Evolutionary conservation across 176 grass and related monocot genomes (phyloP), one percentile per base, ranked within the genome.

Genomic region (Rhynchospora tenuis): DNA sequence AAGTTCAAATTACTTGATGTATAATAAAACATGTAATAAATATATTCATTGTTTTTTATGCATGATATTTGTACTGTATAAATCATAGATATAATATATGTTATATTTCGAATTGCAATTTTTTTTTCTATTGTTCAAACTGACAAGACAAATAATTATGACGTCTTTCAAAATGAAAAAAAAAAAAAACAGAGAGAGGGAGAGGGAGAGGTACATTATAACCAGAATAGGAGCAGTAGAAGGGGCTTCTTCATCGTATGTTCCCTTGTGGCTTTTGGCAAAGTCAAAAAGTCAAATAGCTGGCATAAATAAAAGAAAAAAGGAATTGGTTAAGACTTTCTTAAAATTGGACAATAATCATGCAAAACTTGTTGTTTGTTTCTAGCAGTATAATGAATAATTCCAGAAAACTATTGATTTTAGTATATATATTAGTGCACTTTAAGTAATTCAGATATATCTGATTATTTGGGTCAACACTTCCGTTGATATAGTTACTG

Each of bases 161-260:
- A n/a, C n/a, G n/a, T n/a, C n/a, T n/a, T n/a, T n/a, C n/a, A n/a
- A n/a, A n/a, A n/a, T n/a, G n/a, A n/a, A n/a, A n/a, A n/a, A n/a
- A n/a, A n/a, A n/a, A n/a, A n/a, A n/a, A n/a, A n/a, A n/a, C n/a
- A 20, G 20, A 8, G 9, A n/a, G 64, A 31, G 56, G 64, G 14
- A 84, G 10, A 44, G 12, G 9, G 26, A 59, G 13, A 81, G 57
- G 42, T 85, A 94, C 92, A 80, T 98, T 90, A 81, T 82, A 94
- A 29, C 96, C 96, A 19, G 96, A 98, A 81, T 91, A 93, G 70
- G 96, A 98, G 88, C 96, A 98, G 86, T 98, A 98, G 89, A 95
- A 94, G 42, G 96, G 96, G 86, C 96, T 87, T 98, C 96, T 73
- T 93, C 96, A 86, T 98, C 96, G 80, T 89, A 98, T 16, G 71